Evolutionary conservation across 2,329 filamentous ascomycete species (phyloP), one percentile per base, ranked within the genome.

Genomic region (Metarhizium anisopliae): DNA sequence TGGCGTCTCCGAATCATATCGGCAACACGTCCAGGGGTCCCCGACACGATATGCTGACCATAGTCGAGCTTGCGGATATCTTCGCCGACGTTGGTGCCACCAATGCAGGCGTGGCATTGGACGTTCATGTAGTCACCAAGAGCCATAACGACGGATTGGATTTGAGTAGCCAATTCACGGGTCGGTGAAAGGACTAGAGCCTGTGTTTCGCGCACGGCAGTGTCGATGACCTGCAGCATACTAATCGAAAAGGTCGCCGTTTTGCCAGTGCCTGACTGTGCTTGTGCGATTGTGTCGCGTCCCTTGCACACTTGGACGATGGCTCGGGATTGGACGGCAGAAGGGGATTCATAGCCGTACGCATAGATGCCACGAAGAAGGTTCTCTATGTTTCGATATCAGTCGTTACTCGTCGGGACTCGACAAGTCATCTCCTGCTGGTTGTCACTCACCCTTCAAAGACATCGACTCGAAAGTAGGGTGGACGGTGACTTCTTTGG

Each of bases 121-220:
- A 99, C 90, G 69, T 96, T 96, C 94, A 99, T 97, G 79, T 96
- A 99, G 74, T 99, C 94, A 62, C 94, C 94, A n/a, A 99, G 83
- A n/a, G 94, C 94, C 85, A 97, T 95, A 64, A 99, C 89, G 58
- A 99, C 94, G 40, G 90, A 96, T 75, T 99, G 94, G 62, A 99
- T 99, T 75, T 99, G 94, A 32, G 93, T 96, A 50, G 94, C 94
- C 61, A 99, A 79, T 81, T 99, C 94, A 69, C 94, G 90, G 20
- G 93, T 97, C 2, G 94, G 94, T 4, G 94, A 96, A 8, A 99
- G 84, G 10, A 99, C 92, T 49, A 99, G 85, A 5, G 94, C 94
- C 78, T 96, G 92, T 42, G 90, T 94, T 75, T 96, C 90, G 65
- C 91, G 87, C 55, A 96, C 87, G 45, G 89, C 90, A 7, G 92